Base-by-base conservation (phyloP, 805 yeast genomes). In the Citeromyces nyonsensis region DNA sequence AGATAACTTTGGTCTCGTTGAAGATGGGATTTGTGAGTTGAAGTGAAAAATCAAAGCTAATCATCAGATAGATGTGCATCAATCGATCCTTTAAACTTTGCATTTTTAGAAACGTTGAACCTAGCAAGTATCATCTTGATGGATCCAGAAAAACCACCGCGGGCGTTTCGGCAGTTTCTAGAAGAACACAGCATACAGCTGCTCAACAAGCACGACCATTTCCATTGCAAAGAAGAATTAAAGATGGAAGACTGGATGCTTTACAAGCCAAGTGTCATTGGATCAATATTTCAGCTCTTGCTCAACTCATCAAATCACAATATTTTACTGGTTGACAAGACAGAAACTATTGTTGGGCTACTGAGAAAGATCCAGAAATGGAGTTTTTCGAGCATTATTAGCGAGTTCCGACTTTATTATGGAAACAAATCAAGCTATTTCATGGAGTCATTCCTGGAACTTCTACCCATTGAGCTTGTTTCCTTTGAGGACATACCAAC, bases 1-100 rank as follows among this genome's bases (percentile, higher is more conserved):
- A 1, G 88, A 84, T 31, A 82, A 81, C 48, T 91, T 81, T 57
- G 94, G 95, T 0, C 62, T 84, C 22, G 95, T 86, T 4, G 96
- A 91, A 53, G 75, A 77, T 15, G 94, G 94, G 0, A 58, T 88
- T 2, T 78, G 63, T 55, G 38, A 25, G 61, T 45, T n/a, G 6
- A 15, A 14, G 6, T 10, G 12, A 24, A 9, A 10, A 5, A 9
- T 14, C 9, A 10, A 8, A 13, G 15, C 57, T 26, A 25, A 13
- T 28, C 9, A 10, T 6, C 26, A 57, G 61, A 81, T 54, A 64
- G 96, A 34, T 82, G 95, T 44, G 67, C 91, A 4, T 73, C 74
- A 42, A 54, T 88, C 8, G 88, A 80, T 37, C 69, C 82, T 1
- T 72, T 81, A 36, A 77, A 81, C 49, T 63, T 76, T 36, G 78